Conservation (phyloP, 208 protist genomes). For the Balamuthia mandrillaris region DNA sequence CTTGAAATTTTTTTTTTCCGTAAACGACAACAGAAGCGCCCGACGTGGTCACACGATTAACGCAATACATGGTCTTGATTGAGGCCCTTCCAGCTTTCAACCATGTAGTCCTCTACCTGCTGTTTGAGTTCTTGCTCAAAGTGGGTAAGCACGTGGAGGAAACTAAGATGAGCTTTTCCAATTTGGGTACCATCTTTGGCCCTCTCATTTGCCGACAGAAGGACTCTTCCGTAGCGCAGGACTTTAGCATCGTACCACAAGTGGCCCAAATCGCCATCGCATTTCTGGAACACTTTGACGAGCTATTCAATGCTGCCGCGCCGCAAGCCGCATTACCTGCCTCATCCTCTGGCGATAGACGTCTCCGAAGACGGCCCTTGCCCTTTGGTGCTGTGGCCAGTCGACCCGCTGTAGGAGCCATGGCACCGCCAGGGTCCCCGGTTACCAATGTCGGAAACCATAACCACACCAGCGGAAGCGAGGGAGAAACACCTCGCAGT, state of each 20-base stretch:
- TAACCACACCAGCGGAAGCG: too few relatives aligned
- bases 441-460: too few relatives aligned
- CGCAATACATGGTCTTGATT: neutral
- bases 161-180: neutral
- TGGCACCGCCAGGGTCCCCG: too few relatives aligned
- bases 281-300: neutral
- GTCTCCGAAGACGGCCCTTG: too few relatives aligned
- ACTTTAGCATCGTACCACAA: neutral
- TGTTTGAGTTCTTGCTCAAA: neutral
- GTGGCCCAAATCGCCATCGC: neutral
- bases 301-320: neutral
- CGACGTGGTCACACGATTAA: neutral
- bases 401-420: too few relatives aligned
- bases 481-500: too few relatives aligned
- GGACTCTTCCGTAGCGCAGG: neutral
- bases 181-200: neutral
- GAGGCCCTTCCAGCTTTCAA: neutral
- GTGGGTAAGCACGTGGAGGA: neutral
- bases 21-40: neutral
- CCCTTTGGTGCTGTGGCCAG: too few relatives aligned
- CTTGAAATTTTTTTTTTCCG: neutral
- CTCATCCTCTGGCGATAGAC: too few relatives aligned
- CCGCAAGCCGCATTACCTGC: too few relatives aligned
- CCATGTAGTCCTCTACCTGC: neutral
- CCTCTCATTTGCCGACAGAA: neutral